Percentiles rank a stretch among this genome's conserved stretches.
Evolutionary conservation across 495 filamentous ascomycete genomes (phyloP).

Genomic region (Podospora conica): DNA sequence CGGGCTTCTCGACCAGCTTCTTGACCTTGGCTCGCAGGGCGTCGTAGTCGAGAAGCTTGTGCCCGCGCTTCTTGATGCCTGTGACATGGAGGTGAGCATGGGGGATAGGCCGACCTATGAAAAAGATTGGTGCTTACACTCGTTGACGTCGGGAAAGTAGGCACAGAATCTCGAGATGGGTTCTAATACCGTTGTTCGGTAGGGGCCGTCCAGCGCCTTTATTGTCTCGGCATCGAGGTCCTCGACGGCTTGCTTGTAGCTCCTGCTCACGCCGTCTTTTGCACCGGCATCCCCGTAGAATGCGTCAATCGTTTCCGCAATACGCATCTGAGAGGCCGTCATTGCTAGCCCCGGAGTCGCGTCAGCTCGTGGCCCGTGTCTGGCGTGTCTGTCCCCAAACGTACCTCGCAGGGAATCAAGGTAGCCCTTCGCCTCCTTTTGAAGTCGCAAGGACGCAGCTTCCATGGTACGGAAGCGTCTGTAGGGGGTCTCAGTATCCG

Average conservation of each 20-base stretch:
- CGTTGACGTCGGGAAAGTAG: constrained; percentile 98
- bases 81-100: not conserved
- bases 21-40: constrained; percentile 91
- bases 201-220: constrained; percentile 96
- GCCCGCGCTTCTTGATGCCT: constrained; percentile 95
- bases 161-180: constrained; percentile 93
- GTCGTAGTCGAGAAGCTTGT: constrained; percentile 98
- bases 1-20: constrained; percentile 93
- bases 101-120: not conserved
- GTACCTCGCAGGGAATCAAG: constrained; percentile 88
- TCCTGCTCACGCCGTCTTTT: constrained; percentile 86
- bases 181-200: constrained; percentile 87
- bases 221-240: constrained; percentile 97
- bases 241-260: constrained; percentile 96
- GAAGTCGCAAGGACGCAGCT: constrained; percentile 78
- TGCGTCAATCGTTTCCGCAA: constrained; percentile 97
- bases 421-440: constrained; percentile 97
- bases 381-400: not conserved
- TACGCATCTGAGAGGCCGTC: constrained; percentile 99
- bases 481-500: constrained; percentile 6
- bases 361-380: not conserved
- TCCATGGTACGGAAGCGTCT: constrained; percentile 97
- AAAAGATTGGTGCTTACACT: constrained; percentile 54
- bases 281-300: constrained; percentile 97
- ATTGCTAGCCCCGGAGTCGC: constrained; percentile 55